Evolutionary conservation across 1,284 basidiomycete species (phyloP).

Genomic region (Sanghuangporus weigelae): DNA sequence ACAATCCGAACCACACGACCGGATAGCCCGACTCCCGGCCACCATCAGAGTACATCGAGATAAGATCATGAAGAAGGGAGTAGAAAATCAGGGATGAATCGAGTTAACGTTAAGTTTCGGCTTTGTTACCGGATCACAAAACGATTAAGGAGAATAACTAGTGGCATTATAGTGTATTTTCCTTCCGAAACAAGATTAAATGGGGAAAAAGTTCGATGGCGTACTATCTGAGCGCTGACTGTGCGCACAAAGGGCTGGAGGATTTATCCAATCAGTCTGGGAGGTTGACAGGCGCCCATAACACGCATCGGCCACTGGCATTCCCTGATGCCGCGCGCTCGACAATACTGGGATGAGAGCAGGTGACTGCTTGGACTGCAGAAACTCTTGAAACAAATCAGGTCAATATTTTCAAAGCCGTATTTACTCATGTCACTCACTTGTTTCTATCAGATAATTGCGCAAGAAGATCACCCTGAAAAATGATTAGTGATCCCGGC

Average conservation of each 20-base stretch:
- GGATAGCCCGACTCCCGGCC: slow-evolving; percentile 4
- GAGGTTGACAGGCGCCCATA: slow-evolving; percentile 59
- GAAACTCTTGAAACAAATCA: slow-evolving; percentile 48
- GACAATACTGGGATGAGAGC: slow-evolving; percentile 70
- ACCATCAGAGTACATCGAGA: neutral
- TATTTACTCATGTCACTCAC: slow-evolving; percentile 32
- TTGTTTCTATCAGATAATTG: slow-evolving; percentile 50
- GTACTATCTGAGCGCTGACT: neutral
- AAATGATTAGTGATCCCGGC: slow-evolving; percentile 5
- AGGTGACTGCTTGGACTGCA: slow-evolving; percentile 79
- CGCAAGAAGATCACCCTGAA: slow-evolving; percentile 60
- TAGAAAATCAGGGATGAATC: neutral
- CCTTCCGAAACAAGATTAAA: neutral
- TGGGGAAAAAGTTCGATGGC: neutral
- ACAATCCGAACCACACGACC: neutral
- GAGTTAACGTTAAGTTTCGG: neutral
- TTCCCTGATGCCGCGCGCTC: slow-evolving; percentile 73
- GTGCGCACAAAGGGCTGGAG: neutral
- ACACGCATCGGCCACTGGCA: slow-evolving; percentile 66
- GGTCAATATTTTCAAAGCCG: neutral
- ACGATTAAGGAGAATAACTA: neutral
- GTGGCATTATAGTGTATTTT: neutral
- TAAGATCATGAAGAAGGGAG: neutral
- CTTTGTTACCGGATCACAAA: neutral
- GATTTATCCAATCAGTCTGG: neutral